A percentile compares a stretch with the other conserved stretches of the same genome.
Conservation (phyloP, 768 basidiomycete genomes). For the Russula brevipes region DNA sequence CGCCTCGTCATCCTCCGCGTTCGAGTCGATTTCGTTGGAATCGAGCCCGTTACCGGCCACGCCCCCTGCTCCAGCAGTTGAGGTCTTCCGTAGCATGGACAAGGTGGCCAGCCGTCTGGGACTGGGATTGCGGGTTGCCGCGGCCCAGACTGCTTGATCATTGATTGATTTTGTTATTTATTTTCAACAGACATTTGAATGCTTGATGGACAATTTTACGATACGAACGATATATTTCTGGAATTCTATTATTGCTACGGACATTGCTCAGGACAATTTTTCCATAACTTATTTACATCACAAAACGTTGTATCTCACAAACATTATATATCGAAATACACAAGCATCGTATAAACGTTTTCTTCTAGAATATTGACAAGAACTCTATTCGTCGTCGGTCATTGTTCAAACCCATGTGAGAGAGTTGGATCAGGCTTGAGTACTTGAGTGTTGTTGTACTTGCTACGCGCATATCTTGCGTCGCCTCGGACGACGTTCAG, state of each 20-base stretch:
- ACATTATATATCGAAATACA: no score
- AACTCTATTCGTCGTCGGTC: no score
- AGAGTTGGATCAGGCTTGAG: no score
- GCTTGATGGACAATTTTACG: constrained; percentile 6
- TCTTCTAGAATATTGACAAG: no score
- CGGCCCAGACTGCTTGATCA: background rate
- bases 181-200: background rate
- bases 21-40: background rate
- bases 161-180: background rate
- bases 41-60: background rate
- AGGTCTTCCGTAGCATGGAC: background rate
- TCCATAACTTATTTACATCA: background rate
- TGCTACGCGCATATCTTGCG: no score
- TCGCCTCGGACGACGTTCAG: no score
- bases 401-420: no score
- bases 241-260: background rate
- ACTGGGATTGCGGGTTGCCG: background rate
- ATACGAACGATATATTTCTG: background rate
- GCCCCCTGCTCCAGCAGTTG: constrained; percentile 5
- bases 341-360: no score
- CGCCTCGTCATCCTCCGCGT: constrained; percentile 1
- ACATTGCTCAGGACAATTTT: background rate
- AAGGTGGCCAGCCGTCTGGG: background rate
- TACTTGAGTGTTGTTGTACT: no score
- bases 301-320: no score